Evolutionary conservation across 2,329 filamentous ascomycete genomes (phyloP).

Genomic region (Pseudocercospora musae): DNA sequence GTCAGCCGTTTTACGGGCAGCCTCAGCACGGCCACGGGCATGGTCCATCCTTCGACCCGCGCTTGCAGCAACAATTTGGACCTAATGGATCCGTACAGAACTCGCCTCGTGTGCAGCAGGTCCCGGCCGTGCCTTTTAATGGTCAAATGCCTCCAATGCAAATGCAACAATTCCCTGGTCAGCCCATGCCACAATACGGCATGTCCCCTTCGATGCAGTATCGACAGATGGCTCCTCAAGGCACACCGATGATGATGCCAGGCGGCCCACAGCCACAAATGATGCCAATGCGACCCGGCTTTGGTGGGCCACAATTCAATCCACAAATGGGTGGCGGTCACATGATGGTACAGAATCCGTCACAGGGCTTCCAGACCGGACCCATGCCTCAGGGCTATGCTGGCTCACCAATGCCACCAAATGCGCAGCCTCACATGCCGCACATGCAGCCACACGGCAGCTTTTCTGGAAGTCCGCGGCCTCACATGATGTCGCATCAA

Average conservation of each 20-base stretch:
- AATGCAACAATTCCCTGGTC: constrained; percentile 60
- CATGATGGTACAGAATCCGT: constrained; percentile 79
- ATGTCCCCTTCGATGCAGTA: constrained; percentile 63
- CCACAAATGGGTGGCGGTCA: constrained; percentile 56
- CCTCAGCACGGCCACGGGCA: constrained; percentile 68
- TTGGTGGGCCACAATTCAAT: constrained; percentile 19
- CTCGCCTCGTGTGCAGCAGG: constrained; percentile 72
- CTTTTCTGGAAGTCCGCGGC: constrained; percentile 75
- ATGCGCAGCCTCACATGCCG: constrained; percentile 63
- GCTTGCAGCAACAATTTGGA: constrained; percentile 82
- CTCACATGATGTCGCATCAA: constrained; percentile 90
- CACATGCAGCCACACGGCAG: constrained; percentile 42
- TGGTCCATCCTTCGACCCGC: constrained; percentile 71
- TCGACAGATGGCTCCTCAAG: constrained; percentile 27
- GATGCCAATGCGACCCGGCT: constrained; percentile 36
- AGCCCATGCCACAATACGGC: constrained; percentile 66
- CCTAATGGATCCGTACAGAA: constrained; percentile 70
- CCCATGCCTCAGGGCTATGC: constrained; percentile 65
- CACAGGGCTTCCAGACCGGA: constrained; percentile 67
- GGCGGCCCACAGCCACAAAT: constrained; percentile 37
- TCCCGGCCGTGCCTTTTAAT: constrained; percentile 47
- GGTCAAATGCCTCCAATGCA: constrained; percentile 45
- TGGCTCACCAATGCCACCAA: constrained; percentile 61
- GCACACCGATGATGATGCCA: constrained; percentile 28
- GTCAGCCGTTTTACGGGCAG: constrained; percentile 72